Conservation (phyloP, 2,329 filamentous ascomycete genomes). For the Leptographium lundbergii region DNA sequence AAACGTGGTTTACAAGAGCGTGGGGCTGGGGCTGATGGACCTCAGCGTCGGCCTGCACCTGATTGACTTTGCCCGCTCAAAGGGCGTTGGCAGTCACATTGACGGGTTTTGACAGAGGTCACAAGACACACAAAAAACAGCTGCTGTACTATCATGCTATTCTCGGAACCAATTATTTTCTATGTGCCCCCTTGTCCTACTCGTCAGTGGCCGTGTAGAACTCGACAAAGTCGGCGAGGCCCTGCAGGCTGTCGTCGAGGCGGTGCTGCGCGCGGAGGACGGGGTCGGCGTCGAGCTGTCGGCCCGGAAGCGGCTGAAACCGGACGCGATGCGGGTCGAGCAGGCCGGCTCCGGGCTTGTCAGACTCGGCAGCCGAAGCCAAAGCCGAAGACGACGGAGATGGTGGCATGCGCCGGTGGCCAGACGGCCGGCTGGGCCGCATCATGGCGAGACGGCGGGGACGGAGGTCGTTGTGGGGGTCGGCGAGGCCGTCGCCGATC, state of each 20-base stretch:
- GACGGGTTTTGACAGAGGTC: conserved; percentile 32
- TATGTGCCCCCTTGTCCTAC: background rate
- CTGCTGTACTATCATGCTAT: too few relatives aligned
- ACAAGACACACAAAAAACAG: too few relatives aligned
- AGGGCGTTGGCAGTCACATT: conserved; percentile 39
- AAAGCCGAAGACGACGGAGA: background rate
- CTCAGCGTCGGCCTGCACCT: conserved; percentile 47
- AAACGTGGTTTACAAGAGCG: conserved; percentile 57
- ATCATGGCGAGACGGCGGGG: conserved; percentile 12
- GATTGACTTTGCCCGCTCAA: conserved; percentile 40
- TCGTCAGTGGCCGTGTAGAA: background rate
- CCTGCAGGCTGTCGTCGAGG: conserved; percentile 8
- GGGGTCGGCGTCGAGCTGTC: background rate
- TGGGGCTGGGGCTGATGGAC: conserved; percentile 55
- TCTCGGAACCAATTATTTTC: background rate
- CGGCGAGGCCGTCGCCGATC: conserved; percentile 16
- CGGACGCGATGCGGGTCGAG: background rate
- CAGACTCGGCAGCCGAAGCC: background rate
- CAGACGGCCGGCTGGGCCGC: background rate
- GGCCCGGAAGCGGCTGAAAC: background rate
- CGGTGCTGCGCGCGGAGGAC: conserved; percentile 7
- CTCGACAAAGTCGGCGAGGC: conserved; percentile 1
- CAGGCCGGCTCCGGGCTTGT: background rate
- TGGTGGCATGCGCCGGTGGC: background rate
- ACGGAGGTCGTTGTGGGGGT: conserved; percentile 6